A percentile compares a stretch with the other conserved stretches of the same genome.
phyloP scores from a whole-genome alignment of 2,329 filamentous ascomycete species.

The Blastomyces silverae region DNA sequence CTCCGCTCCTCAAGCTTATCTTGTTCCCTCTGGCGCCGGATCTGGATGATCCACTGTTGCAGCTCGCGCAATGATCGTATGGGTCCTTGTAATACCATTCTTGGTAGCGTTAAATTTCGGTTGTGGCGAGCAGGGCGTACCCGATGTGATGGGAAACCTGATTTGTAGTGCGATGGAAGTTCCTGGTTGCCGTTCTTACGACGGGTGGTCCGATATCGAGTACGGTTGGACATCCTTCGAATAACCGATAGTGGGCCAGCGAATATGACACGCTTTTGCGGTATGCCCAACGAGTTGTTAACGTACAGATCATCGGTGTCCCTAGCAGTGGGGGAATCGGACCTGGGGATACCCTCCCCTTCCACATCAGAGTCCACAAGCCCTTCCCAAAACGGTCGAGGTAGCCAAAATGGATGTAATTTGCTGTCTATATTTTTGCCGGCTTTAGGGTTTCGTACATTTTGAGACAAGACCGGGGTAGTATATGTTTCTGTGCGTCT shows the following conservation, averaged over 20 bases:
- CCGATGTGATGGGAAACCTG: slow-evolving; percentile 11
- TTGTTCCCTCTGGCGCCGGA: slow-evolving; percentile 40
- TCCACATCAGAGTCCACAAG: slow-evolving; percentile 41
- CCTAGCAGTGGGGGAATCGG: slow-evolving; percentile 26
- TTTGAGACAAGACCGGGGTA: slow-evolving; percentile 27
- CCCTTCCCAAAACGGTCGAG: slow-evolving; percentile 57
- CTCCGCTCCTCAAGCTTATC: slow-evolving; percentile 47
- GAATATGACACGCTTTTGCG: slow-evolving; percentile 42
- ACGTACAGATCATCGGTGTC: slow-evolving; percentile 42
- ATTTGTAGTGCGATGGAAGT: slow-evolving; percentile 21
- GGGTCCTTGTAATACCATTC: slow-evolving; percentile 43
- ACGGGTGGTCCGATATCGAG: slow-evolving; percentile 23
- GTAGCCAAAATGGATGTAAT: slow-evolving; percentile 57
- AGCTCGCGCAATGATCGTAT: slow-evolving; percentile 48
- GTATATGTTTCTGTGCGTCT: slow-evolving; percentile 33
- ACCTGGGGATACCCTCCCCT: slow-evolving; percentile 27
- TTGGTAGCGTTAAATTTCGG: slow-evolving; percentile 32
- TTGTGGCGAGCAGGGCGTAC: slow-evolving; percentile 17
- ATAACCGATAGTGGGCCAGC: slow-evolving; percentile 37
- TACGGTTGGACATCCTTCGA: slow-evolving; percentile 31
- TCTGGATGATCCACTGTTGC: slow-evolving; percentile 42
- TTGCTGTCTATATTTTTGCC: slow-evolving; percentile 43
- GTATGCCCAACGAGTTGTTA: slow-evolving; percentile 52
- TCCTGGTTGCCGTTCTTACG: slow-evolving; percentile 20
- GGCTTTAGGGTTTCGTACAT: slow-evolving; percentile 38